These are phyloP conservation scores for Pseudogymnoascus sp. DNA, from an alignment of 2,329 filamentous ascomycete genomes.

Conservation along the genomic window DNA sequence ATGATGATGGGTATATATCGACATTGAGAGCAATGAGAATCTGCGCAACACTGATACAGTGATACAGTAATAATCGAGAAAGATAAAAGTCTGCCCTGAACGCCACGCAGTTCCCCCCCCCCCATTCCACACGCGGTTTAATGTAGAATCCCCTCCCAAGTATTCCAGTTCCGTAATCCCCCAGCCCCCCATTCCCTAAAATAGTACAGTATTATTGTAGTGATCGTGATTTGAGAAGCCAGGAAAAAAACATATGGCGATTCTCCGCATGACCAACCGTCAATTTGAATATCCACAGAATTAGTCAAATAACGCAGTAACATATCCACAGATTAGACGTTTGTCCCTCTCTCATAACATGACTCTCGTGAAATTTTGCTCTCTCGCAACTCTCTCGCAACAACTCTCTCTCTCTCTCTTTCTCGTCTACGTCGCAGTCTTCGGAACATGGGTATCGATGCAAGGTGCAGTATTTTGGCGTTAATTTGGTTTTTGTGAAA, in stretches of 20 bases:
- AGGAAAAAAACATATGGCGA: background rate
- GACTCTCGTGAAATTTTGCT: background rate
- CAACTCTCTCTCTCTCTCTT: background rate
- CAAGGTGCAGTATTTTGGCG: background rate
- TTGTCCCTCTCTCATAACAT: background rate
- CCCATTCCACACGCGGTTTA: background rate
- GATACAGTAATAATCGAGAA: background rate
- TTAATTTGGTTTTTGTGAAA: background rate
- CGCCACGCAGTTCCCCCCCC: background rate
- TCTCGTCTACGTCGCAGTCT: slow-evolving; percentile 3
- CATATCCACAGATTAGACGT: background rate
- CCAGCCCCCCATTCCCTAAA: background rate
- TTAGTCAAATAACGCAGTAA: background rate
- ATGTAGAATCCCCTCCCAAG: background rate
- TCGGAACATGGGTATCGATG: slow-evolving; percentile 2
- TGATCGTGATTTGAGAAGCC: slow-evolving; percentile 6
- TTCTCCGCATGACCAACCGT: background rate
- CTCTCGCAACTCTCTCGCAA: background rate
- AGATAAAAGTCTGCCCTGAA: background rate
- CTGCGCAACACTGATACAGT: background rate
- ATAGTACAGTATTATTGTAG: slow-evolving; percentile 10
- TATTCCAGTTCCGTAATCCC: background rate
- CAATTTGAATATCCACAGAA: background rate
- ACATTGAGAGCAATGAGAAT: background rate
- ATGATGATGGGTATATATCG: background rate